Evolutionary conservation across 208 protist genomes (phyloP), one percentile per base, ranked within the genome.

Genomic region (Polymyxa betae): DNA sequence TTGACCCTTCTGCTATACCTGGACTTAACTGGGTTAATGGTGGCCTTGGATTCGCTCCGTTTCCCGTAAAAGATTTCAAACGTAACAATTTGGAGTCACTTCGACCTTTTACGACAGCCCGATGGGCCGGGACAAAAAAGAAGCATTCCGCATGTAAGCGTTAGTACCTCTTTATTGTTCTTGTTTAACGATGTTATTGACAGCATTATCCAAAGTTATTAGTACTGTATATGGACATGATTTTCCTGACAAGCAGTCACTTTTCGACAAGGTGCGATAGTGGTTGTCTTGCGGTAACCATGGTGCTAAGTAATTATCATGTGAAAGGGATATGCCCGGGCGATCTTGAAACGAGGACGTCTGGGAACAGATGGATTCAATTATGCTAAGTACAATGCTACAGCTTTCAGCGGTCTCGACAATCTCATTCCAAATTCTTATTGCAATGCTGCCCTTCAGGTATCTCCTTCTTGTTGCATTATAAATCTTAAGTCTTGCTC

Each of bases 341-440:
- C 45, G 1, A 29, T 64, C n/a, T 12, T 89, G 40, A 89, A 89
- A 29, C 5, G 40, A 0, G 45, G 45, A 12, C 40, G 46, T 5
- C n/a, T 89, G 0, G 87, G 87, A 12, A 45, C 45, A 32, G 46
- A 60, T 29, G 87, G 49, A n/a, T 89, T 89, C 87, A n/a, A 89
- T n/a, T 89, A 60, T 46, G 43, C 87, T 38, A 20, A 0, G 1
- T 5, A 49, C n/a, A 89, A 89, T 49, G 40, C 16, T 16, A 89
- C 87, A 45, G n/a, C 43, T 1, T 89, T 45, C 20, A 52, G 87
- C 87, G 87, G 87, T 1, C 87, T 89, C 10, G 40, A 45, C 87
- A 89, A 89, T n/a, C 38, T 89, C 10, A 52, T 52, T 35, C 87
- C 87, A 0, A 89, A 89, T 29, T 89, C 87, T 60, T 89, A 52